phyloP scores from a whole-genome alignment of 2,329 filamentous ascomycete genomes.

The Neofusicoccum ribis region DNA sequence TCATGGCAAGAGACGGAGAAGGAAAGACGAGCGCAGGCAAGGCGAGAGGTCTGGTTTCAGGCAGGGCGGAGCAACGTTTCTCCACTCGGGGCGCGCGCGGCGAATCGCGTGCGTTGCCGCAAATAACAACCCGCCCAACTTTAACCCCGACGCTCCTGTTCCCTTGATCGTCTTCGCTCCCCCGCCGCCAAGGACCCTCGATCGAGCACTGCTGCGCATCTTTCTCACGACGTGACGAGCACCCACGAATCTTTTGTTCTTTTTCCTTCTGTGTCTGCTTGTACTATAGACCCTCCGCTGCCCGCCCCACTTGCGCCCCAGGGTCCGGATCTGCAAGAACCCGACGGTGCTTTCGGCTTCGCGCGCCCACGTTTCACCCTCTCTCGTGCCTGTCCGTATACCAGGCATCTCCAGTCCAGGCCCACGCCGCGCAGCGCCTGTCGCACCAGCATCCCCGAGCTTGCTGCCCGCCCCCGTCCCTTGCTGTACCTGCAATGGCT shows the following conservation, averaged over 20 bases:
- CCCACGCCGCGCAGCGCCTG: neutral
- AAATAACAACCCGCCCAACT: constrained; percentile 12
- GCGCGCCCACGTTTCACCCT: constrained; percentile 13
- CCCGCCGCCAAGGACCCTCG: neutral
- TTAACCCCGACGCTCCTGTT: constrained; percentile 1
- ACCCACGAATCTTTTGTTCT: neutral
- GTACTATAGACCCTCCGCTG: neutral
- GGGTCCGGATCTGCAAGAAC: constrained; percentile 13
- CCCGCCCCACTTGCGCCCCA: constrained; percentile 3
- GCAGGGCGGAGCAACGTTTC: neutral
- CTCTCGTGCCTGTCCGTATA: neutral
- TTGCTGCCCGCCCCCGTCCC: neutral
- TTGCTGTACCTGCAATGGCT: neutral
- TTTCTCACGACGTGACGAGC: constrained; percentile 16
- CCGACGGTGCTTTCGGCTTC: constrained; percentile 17
- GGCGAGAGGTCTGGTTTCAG: constrained; percentile 4
- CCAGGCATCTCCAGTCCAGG: neutral
- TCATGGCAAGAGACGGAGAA: too few species aligned
- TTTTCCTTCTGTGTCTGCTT: neutral
- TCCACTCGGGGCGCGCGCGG: neutral
- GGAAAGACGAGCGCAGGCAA: neutral
- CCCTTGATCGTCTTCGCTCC: neutral
- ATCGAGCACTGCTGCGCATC: neutral
- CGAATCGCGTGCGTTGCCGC: constrained; percentile 1
- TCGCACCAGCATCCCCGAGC: neutral